A percentile compares a stretch with the other conserved stretches of the same genome.
These are phyloP conservation scores for Pisolithus albus DNA, from an alignment of 768 basidiomycete species.

Conservation along the genomic window DNA sequence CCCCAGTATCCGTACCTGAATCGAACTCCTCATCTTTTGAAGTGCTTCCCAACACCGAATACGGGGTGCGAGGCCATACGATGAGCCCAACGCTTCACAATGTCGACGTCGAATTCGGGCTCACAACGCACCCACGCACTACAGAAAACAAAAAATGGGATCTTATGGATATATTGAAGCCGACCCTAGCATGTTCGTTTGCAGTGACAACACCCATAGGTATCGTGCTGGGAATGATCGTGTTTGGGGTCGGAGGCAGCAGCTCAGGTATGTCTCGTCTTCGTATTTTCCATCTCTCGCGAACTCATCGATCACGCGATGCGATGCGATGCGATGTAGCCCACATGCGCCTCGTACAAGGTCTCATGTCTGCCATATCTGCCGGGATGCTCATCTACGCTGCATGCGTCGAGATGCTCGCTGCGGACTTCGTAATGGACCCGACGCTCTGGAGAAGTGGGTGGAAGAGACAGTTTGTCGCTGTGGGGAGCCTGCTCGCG, in stretches of 20 bases:
- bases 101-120: neutral
- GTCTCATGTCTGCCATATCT: constrained; percentile 74
- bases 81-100: neutral
- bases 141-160: neutral
- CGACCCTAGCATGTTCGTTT: constrained; percentile 54
- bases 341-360: constrained; percentile 53
- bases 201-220: constrained; percentile 70
- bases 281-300: neutral
- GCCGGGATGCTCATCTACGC: constrained; percentile 83
- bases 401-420: constrained; percentile 81
- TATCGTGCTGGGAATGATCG: constrained; percentile 51
- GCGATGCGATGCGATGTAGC: constrained; percentile 19
- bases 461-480: constrained; percentile 40
- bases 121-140: neutral
- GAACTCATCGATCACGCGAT: neutral
- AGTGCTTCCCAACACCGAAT: neutral
- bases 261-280: constrained; percentile 21
- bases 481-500: constrained; percentile 51
- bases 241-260: constrained; percentile 33
- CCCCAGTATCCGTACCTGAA: too few relatives aligned
- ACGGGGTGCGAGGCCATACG: neutral
- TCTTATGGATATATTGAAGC: constrained; percentile 35
- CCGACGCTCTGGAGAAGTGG: constrained; percentile 38
- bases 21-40: neutral
- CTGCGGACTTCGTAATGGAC: constrained; percentile 78